Base-by-base conservation (phyloP, 1,139 yeast species). In the Pichia sp. region DNA sequence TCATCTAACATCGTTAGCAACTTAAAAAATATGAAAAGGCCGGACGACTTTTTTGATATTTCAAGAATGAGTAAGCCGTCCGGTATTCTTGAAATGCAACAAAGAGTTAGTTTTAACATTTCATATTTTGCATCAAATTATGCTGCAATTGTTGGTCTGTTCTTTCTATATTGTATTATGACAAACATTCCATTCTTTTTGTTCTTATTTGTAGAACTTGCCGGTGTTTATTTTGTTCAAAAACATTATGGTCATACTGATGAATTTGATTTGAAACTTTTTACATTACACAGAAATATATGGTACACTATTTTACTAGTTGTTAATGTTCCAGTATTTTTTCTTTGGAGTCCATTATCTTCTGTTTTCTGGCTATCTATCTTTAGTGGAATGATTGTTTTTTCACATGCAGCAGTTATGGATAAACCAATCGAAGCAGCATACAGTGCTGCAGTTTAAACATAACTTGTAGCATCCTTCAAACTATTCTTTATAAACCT, bases 391-490 rank as follows among this genome's bases (percentile, higher is more conserved):
- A 85, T 86, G 49, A 70, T 85, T 39, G 88, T 93, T 48, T 73
- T 89, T 48, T 79, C 91, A 10, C 99, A 93, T 70, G 98, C 98
- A 51, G 73, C 93, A 4, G 76, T 93, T 58, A 79, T 93, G 83
- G 98, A 93, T 67, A 93, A 91, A 73, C 99, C 99, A 27, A 86
- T 91, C 60, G 98, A 93, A 72, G 84, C 95, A 46, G 93, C 93
- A 29, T 93, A 91, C 66, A 95, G 90, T 66, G 96, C 88, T 66
- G 60, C 60, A 46, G 85, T 80, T 42, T 80, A 67, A 64, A 44
- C 19, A 22, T 39, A 7, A 11, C 14, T 46, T n/a, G n/a, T n/a
- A 2, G 18, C 3, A 14, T 14, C 25, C 10, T 16, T 11, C 25
- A 36, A 5, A 18, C 6, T 19, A 36, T 36, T 36, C 8, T 36